Base-by-base conservation (phyloP, 371 early-diverging fungal genomes). In the Mortierella sp. region DNA sequence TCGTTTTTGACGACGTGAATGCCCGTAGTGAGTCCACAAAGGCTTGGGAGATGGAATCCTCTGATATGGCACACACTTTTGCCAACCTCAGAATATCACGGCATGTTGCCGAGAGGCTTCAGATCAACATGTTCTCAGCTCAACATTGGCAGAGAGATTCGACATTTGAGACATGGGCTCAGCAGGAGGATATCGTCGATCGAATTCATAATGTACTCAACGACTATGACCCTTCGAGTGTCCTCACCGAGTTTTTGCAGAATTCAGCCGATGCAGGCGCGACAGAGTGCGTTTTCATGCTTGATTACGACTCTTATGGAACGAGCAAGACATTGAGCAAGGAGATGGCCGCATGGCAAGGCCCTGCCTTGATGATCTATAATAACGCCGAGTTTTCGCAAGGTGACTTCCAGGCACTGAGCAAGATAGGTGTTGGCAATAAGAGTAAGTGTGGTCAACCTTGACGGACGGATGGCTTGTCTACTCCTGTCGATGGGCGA, bases 251-350 rank as follows among this genome's bases (percentile, higher is more conserved):
- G 66, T 81, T 78, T 15, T 37, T 80, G 6, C 81, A 80, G 52
- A 80, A 80, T n/a, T 82, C 81, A 0, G 78, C 75, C n/a, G 81
- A 81, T 58, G 81, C 81, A n/a, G 64, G 79, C 1, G 81, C 81
- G 17, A 65, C 66, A 7, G 44, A 64, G 53, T 81, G 65, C 34
- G 51, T 32, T 11, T 64, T 81, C 42, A 59, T 66, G 44, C 15
- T 81, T 24, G 81, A 81, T 9, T 12, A 28, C 3, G 44, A 63
- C 6, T 47, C 49, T 6, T 64, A 46, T 48, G 34, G 28, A 3
- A 47, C 14, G 11, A 27, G 50, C 1, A 50, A 30, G 23, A 17
- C 71, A 4, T 43, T 81, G 32, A 56, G 53, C 15, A 23, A 50
- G 6, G 50, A 79, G 21, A 75, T 81, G 81, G 48, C 30, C 11